These are phyloP conservation scores for Conoideocrella luteorostrata DNA, from an alignment of 2,329 filamentous ascomycete species.

Conservation along the genomic window DNA sequence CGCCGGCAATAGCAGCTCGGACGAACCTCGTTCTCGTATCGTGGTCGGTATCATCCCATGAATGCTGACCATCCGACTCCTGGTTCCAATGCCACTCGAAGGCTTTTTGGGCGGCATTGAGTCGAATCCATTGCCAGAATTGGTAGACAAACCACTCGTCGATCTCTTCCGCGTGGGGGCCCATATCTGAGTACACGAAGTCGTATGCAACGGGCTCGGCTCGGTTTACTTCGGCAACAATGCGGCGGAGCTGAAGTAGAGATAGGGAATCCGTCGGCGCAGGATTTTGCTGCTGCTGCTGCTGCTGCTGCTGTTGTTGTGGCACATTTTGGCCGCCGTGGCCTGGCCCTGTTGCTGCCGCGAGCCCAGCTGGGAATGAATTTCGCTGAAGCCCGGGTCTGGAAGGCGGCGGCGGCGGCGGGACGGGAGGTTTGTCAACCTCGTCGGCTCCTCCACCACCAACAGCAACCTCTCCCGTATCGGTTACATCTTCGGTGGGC, in stretches of 20 bases:
- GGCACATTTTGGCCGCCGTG: conserved; percentile 5
- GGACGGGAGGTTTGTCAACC: conserved; percentile 24
- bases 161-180: conserved; percentile 75
- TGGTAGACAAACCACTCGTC: conserved; percentile 98
- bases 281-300: conserved; percentile 23
- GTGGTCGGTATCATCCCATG: conserved; percentile 62
- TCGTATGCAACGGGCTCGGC: conserved; percentile 71
- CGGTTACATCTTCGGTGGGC: conserved; percentile 32
- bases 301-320: conserved; percentile 12
- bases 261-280: conserved; percentile 63
- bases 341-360: conserved; percentile 16
- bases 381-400: conserved; percentile 17
- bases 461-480: conserved; percentile 30
- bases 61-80: conserved; percentile 29
- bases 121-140: conserved; percentile 73
- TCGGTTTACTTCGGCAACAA: conserved; percentile 68
- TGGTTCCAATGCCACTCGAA: conserved; percentile 73
- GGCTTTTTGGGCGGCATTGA: conserved; percentile 66
- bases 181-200: conserved; percentile 71
- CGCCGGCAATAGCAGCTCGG: conserved; percentile 39
- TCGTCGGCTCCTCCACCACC: conserved; percentile 28
- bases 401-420: conserved; percentile 9
- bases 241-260: conserved; percentile 63
- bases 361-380: conserved; percentile 18
- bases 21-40: conserved; percentile 54